Base-by-base conservation (phyloP, 208 protist species). In the Leishmania lainsoni region DNA sequence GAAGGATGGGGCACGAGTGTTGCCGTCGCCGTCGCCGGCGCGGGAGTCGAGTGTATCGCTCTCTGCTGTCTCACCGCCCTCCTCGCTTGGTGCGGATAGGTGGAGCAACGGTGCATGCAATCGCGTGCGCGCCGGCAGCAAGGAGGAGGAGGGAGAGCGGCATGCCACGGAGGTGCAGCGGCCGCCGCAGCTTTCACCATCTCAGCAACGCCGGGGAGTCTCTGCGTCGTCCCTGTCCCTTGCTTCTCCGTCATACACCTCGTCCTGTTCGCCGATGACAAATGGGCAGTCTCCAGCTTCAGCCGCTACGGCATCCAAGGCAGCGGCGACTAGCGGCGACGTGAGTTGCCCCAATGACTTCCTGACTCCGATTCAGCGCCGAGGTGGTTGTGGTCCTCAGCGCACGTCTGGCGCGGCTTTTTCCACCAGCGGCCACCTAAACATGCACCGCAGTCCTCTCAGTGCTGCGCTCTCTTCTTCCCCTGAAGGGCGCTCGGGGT, bases 31-130 rank as follows among this genome's bases (percentile, higher is more conserved):
- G 59, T 54, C 45, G 20, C 22, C 26, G 29, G 52, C 17, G 52
- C 51, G 76, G 14, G 76, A 81, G 17, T 3, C 65, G 17, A 85
- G 82, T 22, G 74, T 58, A 29, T 81, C 82, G 5, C 77, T 85
- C 42, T 81, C 77, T 49, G 77, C 77, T 22, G 12, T 79, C 4
- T 85, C 82, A 2, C 71, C 77, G 5, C 29, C 63, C n/a, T 76
- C 72, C 8, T 81, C 82, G 20, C 5, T 61, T 8, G 59, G 42
- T 9, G 76, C 29, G 0, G 81, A 58, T 6, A 70, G 76, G 26
- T 32, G 70, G 29, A 54, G 58, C 35, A 59, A n/a, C 75, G 14
- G 45, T 39, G 42, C 20, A 0, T 35, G 49, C 52, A 42, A 58
- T 58, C 58, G 59, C 39, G n/a, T 22, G n/a, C 58, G 39, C 52